Evolutionary conservation across 257 asterid genomes (phyloP), one percentile per base, ranked within the genome.

Genomic region (Parsonsia alboflavescens): DNA sequence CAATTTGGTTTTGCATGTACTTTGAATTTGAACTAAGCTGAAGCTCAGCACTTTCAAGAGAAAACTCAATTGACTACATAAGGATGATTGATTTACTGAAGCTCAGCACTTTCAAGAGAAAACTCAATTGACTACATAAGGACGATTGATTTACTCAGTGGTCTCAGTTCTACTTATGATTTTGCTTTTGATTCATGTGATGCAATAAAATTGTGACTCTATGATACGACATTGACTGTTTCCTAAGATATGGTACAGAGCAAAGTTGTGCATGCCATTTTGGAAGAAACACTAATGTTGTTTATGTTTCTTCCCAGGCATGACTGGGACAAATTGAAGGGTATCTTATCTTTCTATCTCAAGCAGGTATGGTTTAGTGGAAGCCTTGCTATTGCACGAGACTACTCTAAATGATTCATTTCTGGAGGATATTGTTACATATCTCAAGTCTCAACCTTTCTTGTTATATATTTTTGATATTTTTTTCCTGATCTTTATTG

Each of bases 261-360:
- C 15, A 24, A 69, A 63, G 39, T 44, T 48, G 42, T 15, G 39
- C 36, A 12, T 56, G 12, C 52, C 42, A 57, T 58, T 50, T 39
- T 42, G 56, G 75, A 58, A 52, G 79, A 72, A 81, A 79, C 45
- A 52, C 44, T 74, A 56, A 30, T 66, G 30, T 48, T 77, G 75
- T 52, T 46, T 80, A 76, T 53, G 70, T 85, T 72, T 72, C 44
- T 65, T 79, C 76, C 71, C 91, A 94, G 99, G 99, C 87, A 79
- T 76, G 89, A 88, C 66, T 94, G 99, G 99, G 89, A 81, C 76
- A 89, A 85, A 62, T 77, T 94, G 80, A 94, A 77, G 88, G 80
- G 81, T 67, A 86, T 92, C 76, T 64, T 94, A 36, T 94, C 97
- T 75, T 87, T 84, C 82, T 79, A 87, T 76, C 90, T 94, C 72